phyloP scores from a whole-genome alignment of 345 rosid genomes.

The Rhodamnia rubescens region DNA sequence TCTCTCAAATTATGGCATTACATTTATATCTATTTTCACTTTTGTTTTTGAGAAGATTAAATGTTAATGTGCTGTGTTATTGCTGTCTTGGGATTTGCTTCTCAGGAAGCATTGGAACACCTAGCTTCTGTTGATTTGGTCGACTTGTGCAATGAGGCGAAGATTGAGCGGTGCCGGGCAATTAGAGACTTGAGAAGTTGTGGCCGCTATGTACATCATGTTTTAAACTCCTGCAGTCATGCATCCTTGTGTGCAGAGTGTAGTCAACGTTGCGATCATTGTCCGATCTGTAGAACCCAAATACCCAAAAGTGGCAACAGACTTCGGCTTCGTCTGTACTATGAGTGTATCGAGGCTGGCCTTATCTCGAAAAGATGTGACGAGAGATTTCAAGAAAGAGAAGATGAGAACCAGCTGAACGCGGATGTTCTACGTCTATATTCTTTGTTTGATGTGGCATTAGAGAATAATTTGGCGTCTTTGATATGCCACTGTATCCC shows the following conservation, averaged over 20 bases:
- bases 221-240: slow-evolving; percentile 72
- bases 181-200: slow-evolving; percentile 89
- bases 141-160: slow-evolving; percentile 76
- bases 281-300: slow-evolving; percentile 75
- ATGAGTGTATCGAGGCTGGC: slow-evolving; percentile 77
- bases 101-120: slow-evolving; percentile 84
- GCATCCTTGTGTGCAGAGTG: slow-evolving; percentile 89
- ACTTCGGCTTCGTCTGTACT: slow-evolving; percentile 59
- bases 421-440: slow-evolving; percentile 79
- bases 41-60: neutral
- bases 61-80: neutral
- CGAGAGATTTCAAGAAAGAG: slow-evolving; percentile 48
- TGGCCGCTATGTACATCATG: slow-evolving; percentile 59
- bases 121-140: slow-evolving; percentile 64
- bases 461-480: slow-evolving; percentile 78
- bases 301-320: slow-evolving; percentile 31
- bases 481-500: slow-evolving; percentile 94
- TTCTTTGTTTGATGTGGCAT: slow-evolving; percentile 78
- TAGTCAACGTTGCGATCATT: slow-evolving; percentile 65
- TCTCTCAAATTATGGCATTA: neutral
- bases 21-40: neutral
- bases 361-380: slow-evolving; percentile 44
- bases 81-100: neutral
- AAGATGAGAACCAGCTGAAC: slow-evolving; percentile 44
- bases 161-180: slow-evolving; percentile 84